phyloP scores from a whole-genome alignment of 495 filamentous ascomycete genomes.

The Trypethelium eluteriae region DNA sequence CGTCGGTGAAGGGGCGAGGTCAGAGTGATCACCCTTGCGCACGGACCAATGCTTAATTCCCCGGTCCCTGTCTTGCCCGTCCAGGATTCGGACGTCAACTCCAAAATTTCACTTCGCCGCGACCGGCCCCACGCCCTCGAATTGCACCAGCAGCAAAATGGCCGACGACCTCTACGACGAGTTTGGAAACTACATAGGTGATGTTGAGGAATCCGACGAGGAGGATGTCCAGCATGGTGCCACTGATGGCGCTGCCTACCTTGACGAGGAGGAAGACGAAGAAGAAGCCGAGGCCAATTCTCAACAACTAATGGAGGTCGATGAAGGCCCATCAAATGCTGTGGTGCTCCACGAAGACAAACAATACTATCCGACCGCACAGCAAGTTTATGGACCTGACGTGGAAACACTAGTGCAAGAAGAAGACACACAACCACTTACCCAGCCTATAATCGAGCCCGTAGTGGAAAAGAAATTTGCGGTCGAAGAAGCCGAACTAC shows the following conservation, averaged over 20 bases:
- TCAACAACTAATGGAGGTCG: conserved; percentile 90
- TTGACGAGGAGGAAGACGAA: conserved; percentile 67
- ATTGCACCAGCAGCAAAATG: conserved; percentile 23
- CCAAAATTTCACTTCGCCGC: conserved; percentile 11
- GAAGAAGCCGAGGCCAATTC: conserved; percentile 55
- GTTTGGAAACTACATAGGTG: conserved; percentile 94
- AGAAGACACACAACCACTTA: conserved; percentile 88
- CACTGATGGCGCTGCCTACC: conserved; percentile 62
- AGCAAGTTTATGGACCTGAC: conserved; percentile 86
- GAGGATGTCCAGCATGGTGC: conserved; percentile 64
- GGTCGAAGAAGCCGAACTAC: conserved; percentile 72
- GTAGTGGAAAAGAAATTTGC: conserved; percentile 93
- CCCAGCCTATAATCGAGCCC: conserved; percentile 88
- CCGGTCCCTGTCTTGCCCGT: too few species aligned
- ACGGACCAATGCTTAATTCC: conserved; percentile 6
- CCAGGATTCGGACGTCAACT: neutral
- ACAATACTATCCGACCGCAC: conserved; percentile 95
- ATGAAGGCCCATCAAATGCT: conserved; percentile 91
- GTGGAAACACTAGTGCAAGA: conserved; percentile 96
- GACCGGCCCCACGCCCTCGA: too few species aligned
- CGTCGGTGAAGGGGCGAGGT: neutral
- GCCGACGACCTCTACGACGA: conserved; percentile 40
- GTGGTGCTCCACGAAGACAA: conserved; percentile 97
- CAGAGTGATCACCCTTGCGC: neutral
- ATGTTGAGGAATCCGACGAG: conserved; percentile 80